Evolutionary conservation across 768 basidiomycete genomes (phyloP), one percentile per base, ranked within the genome.

Genomic region (Suillus fuscotomentosus): DNA sequence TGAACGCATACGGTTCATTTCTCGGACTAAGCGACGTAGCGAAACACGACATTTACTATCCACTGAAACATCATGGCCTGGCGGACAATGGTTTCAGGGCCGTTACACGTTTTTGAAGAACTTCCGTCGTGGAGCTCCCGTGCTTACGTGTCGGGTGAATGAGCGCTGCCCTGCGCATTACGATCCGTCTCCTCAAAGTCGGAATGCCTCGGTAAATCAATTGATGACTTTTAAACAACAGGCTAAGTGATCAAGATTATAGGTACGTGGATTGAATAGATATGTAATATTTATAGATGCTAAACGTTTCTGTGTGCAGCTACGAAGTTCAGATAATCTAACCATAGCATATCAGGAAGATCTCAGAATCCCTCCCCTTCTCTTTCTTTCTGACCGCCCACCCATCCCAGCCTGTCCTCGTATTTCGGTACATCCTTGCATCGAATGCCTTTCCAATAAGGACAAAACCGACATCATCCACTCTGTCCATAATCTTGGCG

Each of bases 331-430:
- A 4, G 56, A 41, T 57, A 15, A 27, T 41, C 5, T 20, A 17
- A 39, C 24, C 9, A 15, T 41, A 57, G 39, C n/a, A 39, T 14
- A 4, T 39, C 4, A 24, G 24, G 24, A 41, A 39, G 39, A 59
- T 15, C 27, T 31, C 27, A 53, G 24, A 17, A 6, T 13, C 22
- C 17, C 2, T 20, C 6, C 10, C 11, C 24, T 13, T 59, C 39
- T 27, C 57, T 42, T 54, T 55, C 60, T 65, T 65, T 41, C 31
- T 39, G 3, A 73, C 43, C 7, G 3, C 0, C 84, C 84, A 85
- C 0, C 81, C 83, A 0, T 74, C 69, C 85, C 86, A 86, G 15
- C 78, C 81, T 27, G 73, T 72, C 64, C 82, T 70, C 42, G 73
- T 75, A 36, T 80, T 79, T 31, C 68, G 36, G n/a, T 60, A 2